Base-by-base conservation (phyloP, 805 yeast species). In the Ogataea paradorogensis region DNA sequence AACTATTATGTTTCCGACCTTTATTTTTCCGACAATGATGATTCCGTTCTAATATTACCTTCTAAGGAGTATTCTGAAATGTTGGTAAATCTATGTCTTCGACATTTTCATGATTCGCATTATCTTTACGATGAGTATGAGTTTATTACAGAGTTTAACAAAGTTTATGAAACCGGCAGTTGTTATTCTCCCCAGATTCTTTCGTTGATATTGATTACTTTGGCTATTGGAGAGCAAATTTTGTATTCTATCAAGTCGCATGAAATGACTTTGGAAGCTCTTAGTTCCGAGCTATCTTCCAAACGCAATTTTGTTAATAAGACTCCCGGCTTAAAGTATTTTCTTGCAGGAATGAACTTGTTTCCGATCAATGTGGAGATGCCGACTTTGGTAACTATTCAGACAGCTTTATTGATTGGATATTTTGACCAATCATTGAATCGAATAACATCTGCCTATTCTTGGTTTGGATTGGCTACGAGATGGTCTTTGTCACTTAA, bases 361-460 rank as follows among this genome's bases (percentile, higher is more conserved):
- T 59, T 56, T 31, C 46, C 55, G 15, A 40, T 34, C 33, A 46
- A 48, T 33, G 50, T 53, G 31, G 70, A 66, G 45, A 56, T 56
- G 37, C 69, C 68, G 14, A 50, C 52, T 13, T 37, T 58, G n/a
- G 49, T 55, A 9, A 40, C 49, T 33, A 56, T 66, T 25, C 69
- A 66, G 46, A 59, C 65, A 1, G 56, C 62, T 27, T 43, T 64
- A 15, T 42, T 65, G 28, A 48, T 65, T 21, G 69, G 62, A 4
- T 61, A 59, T 40, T 66, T 55, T 36, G 57, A 58, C 26, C 70
- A 63, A 40, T 61, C 66, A 9, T 47, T 66, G 27, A 66, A 66
- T 42, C 52, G 68, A 37, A 63, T 64, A 3, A 61, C 66, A 9
- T 51, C 63, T 1, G 59, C 65, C 14, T 63, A 56, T 42, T 37